Conservation (phyloP, 371 early-diverging fungal species). For the Smittium mucronatum region DNA sequence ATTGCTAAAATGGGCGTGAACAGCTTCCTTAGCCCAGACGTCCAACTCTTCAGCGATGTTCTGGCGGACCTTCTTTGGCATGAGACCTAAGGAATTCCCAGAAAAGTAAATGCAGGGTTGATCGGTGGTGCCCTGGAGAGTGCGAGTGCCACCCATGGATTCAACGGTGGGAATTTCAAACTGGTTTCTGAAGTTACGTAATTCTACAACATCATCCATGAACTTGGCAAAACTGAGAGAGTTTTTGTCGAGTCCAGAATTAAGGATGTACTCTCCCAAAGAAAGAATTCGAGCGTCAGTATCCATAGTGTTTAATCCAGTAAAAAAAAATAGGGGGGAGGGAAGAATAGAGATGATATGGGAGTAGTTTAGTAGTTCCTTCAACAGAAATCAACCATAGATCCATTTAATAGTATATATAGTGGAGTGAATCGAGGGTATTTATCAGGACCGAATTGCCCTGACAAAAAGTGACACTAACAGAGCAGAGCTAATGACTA, state of each 20-base stretch:
- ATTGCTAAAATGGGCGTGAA: conserved; percentile 78
- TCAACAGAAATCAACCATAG: too few species aligned
- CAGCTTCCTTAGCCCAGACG: conserved; percentile 72
- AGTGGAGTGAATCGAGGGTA: too few species aligned
- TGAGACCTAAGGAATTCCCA: conserved; percentile 86
- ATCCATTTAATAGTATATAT: too few species aligned
- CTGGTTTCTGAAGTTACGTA: conserved; percentile 43
- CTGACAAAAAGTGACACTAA: too few species aligned
- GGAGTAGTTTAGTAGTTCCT: too few species aligned
- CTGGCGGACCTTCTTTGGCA: conserved; percentile 53
- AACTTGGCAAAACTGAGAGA: conserved; percentile 36
- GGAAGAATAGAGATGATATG: background rate
- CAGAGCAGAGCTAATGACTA: too few species aligned
- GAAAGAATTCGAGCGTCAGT: background rate
- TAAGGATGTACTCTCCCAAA: conserved; percentile 1
- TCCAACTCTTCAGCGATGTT: conserved; percentile 77
- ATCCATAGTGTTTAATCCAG: background rate
- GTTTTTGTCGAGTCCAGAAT: background rate
- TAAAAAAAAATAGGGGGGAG: background rate
- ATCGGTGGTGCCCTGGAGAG: background rate
- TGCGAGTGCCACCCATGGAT: conserved; percentile 18
- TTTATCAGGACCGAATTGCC: too few species aligned
- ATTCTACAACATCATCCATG: conserved; percentile 46
- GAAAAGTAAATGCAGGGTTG: conserved; percentile 62
- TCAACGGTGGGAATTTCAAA: conserved; percentile 48